Base-by-base conservation (phyloP, 106 monocot genomes). In the Gastrodia elata region DNA sequence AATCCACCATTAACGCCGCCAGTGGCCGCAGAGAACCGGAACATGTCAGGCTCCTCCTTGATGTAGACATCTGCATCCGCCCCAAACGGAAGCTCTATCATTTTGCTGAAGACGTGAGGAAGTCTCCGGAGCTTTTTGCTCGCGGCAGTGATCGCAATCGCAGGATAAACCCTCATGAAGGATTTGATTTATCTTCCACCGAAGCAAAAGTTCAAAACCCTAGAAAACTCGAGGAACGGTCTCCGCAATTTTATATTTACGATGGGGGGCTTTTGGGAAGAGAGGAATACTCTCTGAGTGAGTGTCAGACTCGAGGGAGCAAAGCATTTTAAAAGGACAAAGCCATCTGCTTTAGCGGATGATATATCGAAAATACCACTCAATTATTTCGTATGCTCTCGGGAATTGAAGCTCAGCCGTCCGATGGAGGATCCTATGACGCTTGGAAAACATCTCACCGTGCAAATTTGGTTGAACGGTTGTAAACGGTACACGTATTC, bases 71-170 rank as follows among this genome's bases (percentile, higher is more conserved):
- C 79, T 37, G 86, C 77, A 52, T 86, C 83, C n/a, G 86, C 75
- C 13, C 78, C 30, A 70, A 86, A 34, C 1, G 89, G 89, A 13
- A 89, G 89, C 80, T 89, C 86, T 18, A 89, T 78, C 61, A 89
- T 83, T 77, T 84, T 86, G 74, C 75, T 77, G 84, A 86, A 89
- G 37, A 86, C 72, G 72, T 84, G 86, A 46, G 89, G 86, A 22
- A 89, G 86, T 70, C 89, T 83, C 71, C 82, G 83, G 71, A 89
- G 86, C 75, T 81, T 74, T 83, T 73, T 80, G n/a, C 22, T 10
- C 26, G 10, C 14, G 20, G 14, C 61, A 32, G 10, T 32, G 2
- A 61, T 0, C 33, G 49, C 46, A 15, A 30, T 13, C 46, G 33
- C 41, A 22, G 70, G 41, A 27, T 24, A 42, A 70, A 70, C 80